These are phyloP conservation scores for Phalaenopsis aphrodite DNA, from an alignment of 106 monocot genomes.

Conservation along the genomic window DNA sequence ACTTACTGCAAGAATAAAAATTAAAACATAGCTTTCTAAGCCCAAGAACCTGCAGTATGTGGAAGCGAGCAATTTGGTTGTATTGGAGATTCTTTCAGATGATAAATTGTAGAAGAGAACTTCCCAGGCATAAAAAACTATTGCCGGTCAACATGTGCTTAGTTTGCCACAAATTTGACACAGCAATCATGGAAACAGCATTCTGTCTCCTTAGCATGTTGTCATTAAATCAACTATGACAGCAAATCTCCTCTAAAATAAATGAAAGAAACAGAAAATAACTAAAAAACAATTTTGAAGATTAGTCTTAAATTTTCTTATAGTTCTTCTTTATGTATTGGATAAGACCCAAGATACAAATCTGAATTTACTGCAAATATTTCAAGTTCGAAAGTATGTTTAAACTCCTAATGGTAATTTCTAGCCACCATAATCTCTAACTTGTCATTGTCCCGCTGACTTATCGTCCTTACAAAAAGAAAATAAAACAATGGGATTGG, in stretches of 20 bases:
- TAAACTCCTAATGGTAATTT: background rate
- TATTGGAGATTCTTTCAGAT: background rate
- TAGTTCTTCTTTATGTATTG: too few relatives aligned
- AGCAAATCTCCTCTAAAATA: background rate
- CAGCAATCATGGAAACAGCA: background rate
- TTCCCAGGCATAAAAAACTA: background rate
- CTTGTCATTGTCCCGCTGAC: background rate
- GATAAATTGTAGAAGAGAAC: background rate
- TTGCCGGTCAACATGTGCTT: background rate
- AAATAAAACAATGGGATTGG: background rate
- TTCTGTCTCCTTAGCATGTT: background rate
- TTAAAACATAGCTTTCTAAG: background rate
- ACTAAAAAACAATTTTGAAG: too few relatives aligned
- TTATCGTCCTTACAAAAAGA: background rate
- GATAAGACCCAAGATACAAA: too few relatives aligned
- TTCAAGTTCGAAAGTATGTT: background rate
- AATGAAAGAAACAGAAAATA: too few relatives aligned
- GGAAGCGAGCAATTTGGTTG: background rate
- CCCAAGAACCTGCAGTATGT: background rate
- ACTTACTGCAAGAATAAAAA: background rate
- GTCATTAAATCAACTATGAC: background rate
- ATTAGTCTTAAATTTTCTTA: too few relatives aligned
- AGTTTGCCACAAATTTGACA: background rate
- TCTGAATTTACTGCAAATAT: too few relatives aligned
- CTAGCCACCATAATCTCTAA: background rate